A percentile compares a stretch with the other conserved stretches of the same genome.
phyloP scores from a whole-genome alignment of 2,329 filamentous ascomycete species.

The Calonectria pteridis region DNA sequence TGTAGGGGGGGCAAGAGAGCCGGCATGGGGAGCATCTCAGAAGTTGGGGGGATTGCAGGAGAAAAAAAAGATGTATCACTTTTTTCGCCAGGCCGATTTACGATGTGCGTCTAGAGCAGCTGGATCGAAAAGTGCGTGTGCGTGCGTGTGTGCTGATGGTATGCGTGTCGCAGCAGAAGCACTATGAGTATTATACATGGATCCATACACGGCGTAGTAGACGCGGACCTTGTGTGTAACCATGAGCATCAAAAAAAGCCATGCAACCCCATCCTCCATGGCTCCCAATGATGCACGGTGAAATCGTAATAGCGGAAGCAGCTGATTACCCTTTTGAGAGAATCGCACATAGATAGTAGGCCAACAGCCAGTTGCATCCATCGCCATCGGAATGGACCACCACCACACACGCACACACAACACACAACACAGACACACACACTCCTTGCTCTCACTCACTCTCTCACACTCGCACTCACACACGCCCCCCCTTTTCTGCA shows the following conservation, averaged over 20 bases:
- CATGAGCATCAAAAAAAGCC: neutral
- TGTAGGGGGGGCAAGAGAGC: neutral
- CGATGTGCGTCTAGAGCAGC: neutral
- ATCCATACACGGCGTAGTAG: neutral
- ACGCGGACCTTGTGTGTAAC: conserved; percentile 7
- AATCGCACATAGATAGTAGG: conserved; percentile 1
- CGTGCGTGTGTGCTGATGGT: neutral
- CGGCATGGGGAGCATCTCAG: neutral
- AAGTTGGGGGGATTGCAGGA: neutral
- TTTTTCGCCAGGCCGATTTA: neutral
- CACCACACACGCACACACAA: neutral
- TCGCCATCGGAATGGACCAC: conserved; percentile 2
- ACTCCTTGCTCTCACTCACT: neutral
- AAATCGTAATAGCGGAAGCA: neutral
- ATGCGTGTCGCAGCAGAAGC: neutral
- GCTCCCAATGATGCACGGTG: neutral
- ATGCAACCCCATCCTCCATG: neutral
- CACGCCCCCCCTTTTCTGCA: neutral
- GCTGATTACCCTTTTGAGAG: conserved; percentile 7
- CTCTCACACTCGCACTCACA: neutral
- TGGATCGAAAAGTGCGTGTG: neutral
- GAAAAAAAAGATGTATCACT: neutral
- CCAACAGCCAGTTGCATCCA: neutral
- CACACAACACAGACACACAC: neutral
- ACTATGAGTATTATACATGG: neutral